A percentile compares a stretch with the other conserved stretches of the same genome.
Conservation (phyloP, 148 eudicot genomes). For the Silene latifolia region DNA sequence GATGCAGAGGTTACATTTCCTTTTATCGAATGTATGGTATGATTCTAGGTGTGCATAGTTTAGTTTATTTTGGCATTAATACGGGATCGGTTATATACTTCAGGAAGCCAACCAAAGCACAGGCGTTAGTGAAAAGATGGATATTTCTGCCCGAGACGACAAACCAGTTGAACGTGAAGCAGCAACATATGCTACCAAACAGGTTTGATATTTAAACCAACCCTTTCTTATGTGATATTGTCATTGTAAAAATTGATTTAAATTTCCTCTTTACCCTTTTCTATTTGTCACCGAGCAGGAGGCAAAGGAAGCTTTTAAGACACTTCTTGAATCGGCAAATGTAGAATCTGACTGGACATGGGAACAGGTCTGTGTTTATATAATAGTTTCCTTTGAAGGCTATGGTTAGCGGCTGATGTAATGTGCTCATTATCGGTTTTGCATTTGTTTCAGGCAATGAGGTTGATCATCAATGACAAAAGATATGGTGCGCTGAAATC, state of each 20-base stretch:
- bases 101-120: conserved; percentile 55
- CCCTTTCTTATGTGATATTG: background rate
- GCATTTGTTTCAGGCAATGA: conserved; percentile 62
- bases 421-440: conserved; percentile 10
- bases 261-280: background rate
- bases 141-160: conserved; percentile 42
- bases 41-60: conserved; percentile 9
- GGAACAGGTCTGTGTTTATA: conserved; percentile 65
- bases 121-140: conserved; percentile 35
- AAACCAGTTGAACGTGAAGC: conserved; percentile 52
- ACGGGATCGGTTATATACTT: conserved; percentile 14
- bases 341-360: conserved; percentile 93
- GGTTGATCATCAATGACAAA: conserved; percentile 79
- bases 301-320: conserved; percentile 82
- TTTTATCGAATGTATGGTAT: background rate
- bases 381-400: background rate
- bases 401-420: background rate
- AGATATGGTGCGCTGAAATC: conserved; percentile 84
- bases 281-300: conserved; percentile 43
- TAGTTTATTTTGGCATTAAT: background rate
- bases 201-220: conserved; percentile 37
- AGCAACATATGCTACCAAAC: conserved; percentile 61
- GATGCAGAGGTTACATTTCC: conserved; percentile 45
- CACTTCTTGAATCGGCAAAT: conserved; percentile 74
- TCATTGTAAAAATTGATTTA: background rate